Evolutionary conservation across 1,139 yeast genomes (phyloP).

Genomic region (Suhomyces anneliseae): DNA sequence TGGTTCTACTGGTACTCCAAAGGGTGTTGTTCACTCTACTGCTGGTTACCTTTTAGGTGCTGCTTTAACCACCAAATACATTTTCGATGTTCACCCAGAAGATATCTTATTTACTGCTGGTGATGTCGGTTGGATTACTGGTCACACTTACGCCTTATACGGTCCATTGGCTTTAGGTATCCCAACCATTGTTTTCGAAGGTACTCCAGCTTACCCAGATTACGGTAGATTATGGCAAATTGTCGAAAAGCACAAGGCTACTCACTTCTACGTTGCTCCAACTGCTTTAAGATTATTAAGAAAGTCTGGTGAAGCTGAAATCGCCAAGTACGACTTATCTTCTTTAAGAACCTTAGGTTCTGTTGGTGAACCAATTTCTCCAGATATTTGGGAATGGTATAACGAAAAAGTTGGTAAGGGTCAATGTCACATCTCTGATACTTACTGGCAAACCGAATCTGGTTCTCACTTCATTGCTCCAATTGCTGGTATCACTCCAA

Average conservation of each 20-base stretch:
- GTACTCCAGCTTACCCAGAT: constrained; percentile 97
- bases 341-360: constrained; percentile 94
- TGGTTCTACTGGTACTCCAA: constrained; percentile 97
- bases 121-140: constrained; percentile 99
- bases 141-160: constrained; percentile 93
- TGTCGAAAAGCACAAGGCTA: constrained; percentile 87
- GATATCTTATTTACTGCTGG: constrained; percentile 96
- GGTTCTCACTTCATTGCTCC: constrained; percentile 97
- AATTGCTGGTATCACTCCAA: constrained; percentile 89
- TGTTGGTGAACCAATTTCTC: constrained; percentile 98
- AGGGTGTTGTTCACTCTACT: constrained; percentile 95
- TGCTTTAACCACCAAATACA: constrained; percentile 88
- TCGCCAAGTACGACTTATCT: constrained; percentile 82
- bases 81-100: constrained; percentile 86
- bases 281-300: constrained; percentile 94
- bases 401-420: constrained; percentile 87
- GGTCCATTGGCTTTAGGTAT: constrained; percentile 91
- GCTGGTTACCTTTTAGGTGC: constrained; percentile 96
- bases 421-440: constrained; percentile 85
- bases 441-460: constrained; percentile 99
- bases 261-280: constrained; percentile 98
- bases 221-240: constrained; percentile 97
- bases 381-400: constrained; percentile 99
- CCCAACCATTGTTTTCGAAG: constrained; percentile 91
- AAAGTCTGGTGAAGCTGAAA: constrained; percentile 87